phyloP scores from a whole-genome alignment of 2,329 filamentous ascomycete genomes.

The Lachnellula cervina region DNA sequence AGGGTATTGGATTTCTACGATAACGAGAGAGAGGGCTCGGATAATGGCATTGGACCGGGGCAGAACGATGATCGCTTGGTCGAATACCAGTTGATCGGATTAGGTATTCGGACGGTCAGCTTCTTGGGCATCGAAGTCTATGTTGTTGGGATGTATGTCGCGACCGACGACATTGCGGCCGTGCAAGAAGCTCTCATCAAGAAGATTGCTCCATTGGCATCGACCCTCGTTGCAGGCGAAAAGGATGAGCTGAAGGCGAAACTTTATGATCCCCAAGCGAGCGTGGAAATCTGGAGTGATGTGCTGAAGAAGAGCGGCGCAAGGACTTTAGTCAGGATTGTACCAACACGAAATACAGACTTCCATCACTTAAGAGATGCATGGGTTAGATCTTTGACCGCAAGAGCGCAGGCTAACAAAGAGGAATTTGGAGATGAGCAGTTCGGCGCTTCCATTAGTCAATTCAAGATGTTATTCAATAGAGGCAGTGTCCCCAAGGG shows the following conservation, averaged over 20 bases:
- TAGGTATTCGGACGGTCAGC: slow-evolving; percentile 84
- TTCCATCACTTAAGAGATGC: slow-evolving; percentile 90
- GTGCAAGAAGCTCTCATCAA: slow-evolving; percentile 74
- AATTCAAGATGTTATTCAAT: slow-evolving; percentile 79
- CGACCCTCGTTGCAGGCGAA: slow-evolving; percentile 76
- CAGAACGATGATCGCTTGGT: slow-evolving; percentile 31
- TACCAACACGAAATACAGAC: slow-evolving; percentile 90
- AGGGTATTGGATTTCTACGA: slow-evolving; percentile 26
- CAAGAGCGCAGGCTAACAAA: slow-evolving; percentile 58
- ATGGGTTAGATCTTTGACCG: slow-evolving; percentile 80
- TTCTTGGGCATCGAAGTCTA: slow-evolving; percentile 91
- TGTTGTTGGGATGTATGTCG: slow-evolving; percentile 87
- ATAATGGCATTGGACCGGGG: slow-evolving; percentile 2
- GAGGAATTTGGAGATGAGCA: slow-evolving; percentile 60
- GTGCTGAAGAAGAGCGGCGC: slow-evolving; percentile 63
- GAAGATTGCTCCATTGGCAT: slow-evolving; percentile 71
- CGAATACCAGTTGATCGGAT: slow-evolving; percentile 83
- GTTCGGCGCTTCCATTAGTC: slow-evolving; percentile 69
- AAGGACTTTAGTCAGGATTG: slow-evolving; percentile 75
- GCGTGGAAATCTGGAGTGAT: slow-evolving; percentile 69
- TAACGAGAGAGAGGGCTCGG: slow-evolving; percentile 11
- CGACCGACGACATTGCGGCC: slow-evolving; percentile 73
- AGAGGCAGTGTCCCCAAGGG: slow-evolving; percentile 76
- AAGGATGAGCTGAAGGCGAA: slow-evolving; percentile 65
- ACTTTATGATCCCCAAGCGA: slow-evolving; percentile 64